These are phyloP conservation scores for Aspergillus alliaceus DNA, from an alignment of 2,329 filamentous ascomycete genomes.

Conservation along the genomic window DNA sequence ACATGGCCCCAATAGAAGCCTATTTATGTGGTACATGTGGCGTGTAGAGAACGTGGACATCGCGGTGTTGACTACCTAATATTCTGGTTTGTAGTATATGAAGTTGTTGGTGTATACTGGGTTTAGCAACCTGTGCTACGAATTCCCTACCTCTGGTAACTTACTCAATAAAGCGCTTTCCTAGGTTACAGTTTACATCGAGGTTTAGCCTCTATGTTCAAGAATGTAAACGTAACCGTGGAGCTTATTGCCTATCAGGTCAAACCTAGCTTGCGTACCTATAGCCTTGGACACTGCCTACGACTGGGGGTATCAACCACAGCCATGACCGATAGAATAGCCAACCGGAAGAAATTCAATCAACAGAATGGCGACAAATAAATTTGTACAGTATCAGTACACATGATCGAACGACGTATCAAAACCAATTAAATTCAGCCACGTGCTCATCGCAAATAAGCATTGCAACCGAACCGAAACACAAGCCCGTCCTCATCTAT, in stretches of 20 bases:
- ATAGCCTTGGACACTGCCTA: neutral
- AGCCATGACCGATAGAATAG: neutral
- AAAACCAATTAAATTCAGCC: conserved; percentile 24
- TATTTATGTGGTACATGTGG: conserved; percentile 99
- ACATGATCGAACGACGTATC: conserved; percentile 26
- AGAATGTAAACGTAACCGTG: neutral
- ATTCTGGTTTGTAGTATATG: neutral
- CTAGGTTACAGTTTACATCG: too few species aligned
- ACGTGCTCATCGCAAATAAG: conserved; percentile 20
- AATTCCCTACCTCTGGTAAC: neutral
- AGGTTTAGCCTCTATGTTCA: neutral
- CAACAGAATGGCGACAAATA: conserved; percentile 30
- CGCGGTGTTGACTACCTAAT: conserved; percentile 42
- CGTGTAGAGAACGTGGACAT: conserved; percentile 77
- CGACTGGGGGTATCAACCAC: neutral
- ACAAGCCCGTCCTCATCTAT: conserved; percentile 20
- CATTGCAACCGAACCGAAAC: conserved; percentile 17
- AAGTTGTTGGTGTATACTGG: neutral
- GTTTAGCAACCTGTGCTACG: neutral
- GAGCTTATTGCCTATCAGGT: neutral
- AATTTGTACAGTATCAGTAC: conserved; percentile 46
- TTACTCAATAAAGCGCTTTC: neutral
- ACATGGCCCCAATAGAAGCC: conserved; percentile 55
- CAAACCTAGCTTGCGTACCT: neutral
- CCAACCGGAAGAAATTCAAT: neutral